phyloP scores from a whole-genome alignment of 2,329 filamentous ascomycete species.

The Penicillium rolfsii region DNA sequence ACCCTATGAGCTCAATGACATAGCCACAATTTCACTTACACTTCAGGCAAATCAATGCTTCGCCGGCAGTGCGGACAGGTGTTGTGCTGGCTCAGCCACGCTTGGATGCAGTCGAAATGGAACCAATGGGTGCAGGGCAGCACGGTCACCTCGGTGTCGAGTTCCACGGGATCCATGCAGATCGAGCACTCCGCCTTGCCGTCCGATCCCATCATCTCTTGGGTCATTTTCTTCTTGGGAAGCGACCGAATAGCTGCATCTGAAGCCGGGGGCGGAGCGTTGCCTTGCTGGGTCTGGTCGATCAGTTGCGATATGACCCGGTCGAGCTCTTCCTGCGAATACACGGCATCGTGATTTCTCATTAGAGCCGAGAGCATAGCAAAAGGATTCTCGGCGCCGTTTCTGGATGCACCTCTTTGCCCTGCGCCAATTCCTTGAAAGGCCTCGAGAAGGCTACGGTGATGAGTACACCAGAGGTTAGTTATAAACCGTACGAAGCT shows the following conservation, averaged over 20 bases:
- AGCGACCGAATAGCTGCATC: constrained; percentile 73
- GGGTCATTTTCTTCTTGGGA: constrained; percentile 70
- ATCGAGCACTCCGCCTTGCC: constrained; percentile 83
- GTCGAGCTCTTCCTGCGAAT: constrained; percentile 87
- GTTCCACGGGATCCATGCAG: constrained; percentile 82
- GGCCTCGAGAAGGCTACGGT: constrained; percentile 33
- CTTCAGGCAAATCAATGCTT: constrained; percentile 36
- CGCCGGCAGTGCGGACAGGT: constrained; percentile 71
- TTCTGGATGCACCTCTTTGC: constrained; percentile 11
- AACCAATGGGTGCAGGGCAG: constrained; percentile 95
- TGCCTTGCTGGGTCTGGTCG: constrained; percentile 74
- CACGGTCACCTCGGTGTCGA: constrained; percentile 73
- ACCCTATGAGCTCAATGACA: constrained; percentile 7
- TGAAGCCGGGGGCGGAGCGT: constrained; percentile 80
- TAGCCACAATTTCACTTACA: constrained; percentile 26
- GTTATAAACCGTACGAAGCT: neutral
- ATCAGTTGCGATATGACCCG: constrained; percentile 84
- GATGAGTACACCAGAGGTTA: constrained; percentile 10
- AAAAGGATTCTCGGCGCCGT: constrained; percentile 44
- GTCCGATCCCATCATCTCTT: constrained; percentile 69
- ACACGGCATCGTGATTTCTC: constrained; percentile 76
- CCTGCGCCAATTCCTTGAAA: constrained; percentile 31
- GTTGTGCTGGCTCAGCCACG: constrained; percentile 88
- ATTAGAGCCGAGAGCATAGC: constrained; percentile 50
- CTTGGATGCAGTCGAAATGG: constrained; percentile 76